Percentiles rank a stretch among this genome's conserved stretches.
These are phyloP conservation scores for Coriolopsis trogii DNA, from an alignment of 1,284 basidiomycete genomes.

Conservation along the genomic window DNA sequence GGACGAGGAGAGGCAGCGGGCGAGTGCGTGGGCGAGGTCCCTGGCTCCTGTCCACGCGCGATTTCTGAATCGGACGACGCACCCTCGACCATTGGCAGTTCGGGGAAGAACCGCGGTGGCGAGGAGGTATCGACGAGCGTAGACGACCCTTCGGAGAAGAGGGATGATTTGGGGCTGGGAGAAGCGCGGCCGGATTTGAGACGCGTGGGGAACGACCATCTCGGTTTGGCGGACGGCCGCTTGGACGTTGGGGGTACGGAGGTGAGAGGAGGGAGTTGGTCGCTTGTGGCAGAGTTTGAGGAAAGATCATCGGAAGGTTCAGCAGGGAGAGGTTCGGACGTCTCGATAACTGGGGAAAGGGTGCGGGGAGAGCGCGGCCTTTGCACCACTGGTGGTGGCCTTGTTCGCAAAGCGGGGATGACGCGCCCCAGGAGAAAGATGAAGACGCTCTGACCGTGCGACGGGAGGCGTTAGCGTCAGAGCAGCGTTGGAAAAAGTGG, in stretches of 20 bases:
- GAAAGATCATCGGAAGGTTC: slow-evolving; percentile 8
- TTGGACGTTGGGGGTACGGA: slow-evolving; percentile 1
- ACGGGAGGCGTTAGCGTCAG: background rate
- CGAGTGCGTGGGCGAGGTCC: background rate
- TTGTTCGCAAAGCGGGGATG: background rate
- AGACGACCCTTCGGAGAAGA: slow-evolving; percentile 13
- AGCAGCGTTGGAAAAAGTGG: background rate
- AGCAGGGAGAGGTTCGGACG: background rate
- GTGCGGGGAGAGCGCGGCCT: background rate
- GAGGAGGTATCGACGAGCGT: slow-evolving; percentile 15
- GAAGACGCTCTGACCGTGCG: background rate
- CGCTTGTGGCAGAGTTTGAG: background rate
- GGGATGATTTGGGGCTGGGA: slow-evolving; percentile 13
- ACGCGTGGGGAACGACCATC: slow-evolving; percentile 15
- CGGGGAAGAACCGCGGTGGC: slow-evolving; percentile 5
- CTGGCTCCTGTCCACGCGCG: background rate
- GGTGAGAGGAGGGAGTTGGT: background rate
- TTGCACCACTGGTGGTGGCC: background rate
- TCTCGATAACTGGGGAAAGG: background rate
- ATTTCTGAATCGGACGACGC: background rate
- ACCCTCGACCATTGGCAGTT: background rate
- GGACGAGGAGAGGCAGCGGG: background rate
- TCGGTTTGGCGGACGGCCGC: slow-evolving; percentile 7
- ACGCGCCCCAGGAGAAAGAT: background rate
- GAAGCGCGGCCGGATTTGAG: slow-evolving; percentile 1